Base-by-base conservation (phyloP, 768 basidiomycete species). In the Rhizopogon vesiculosus region DNA sequence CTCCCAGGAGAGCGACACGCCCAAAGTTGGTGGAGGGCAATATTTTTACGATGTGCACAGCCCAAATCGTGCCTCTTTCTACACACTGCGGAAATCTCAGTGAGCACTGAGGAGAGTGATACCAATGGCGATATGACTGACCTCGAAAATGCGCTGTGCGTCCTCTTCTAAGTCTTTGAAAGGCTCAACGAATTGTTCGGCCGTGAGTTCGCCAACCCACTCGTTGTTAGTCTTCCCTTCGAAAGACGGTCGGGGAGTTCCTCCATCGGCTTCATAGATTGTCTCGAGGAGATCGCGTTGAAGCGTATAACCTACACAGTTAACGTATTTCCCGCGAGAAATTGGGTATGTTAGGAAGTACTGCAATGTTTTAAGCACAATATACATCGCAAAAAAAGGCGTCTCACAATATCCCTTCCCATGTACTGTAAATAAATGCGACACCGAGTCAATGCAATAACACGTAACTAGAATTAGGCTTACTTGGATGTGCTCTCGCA, bases 271-370 rank as follows among this genome's bases (percentile, higher is more conserved):
- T 39, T 68, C 25, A 35, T 69, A 82, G 22, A 66, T 64, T 1
- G 83, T 79, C 55, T 73, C 69, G 60, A 86, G 79, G n/a, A 78
- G 70, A 29, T 84, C 78, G 56, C 78, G 77, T 25, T 73, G 70
- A 18, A 77, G 65, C 25, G 68, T 73, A 61, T 85, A 84, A 1
- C 82, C 84, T 15, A 78, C 86, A 54, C 87, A 76, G 61, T 87
- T 90, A 60, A 90, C 71, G 56, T 76, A 68, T 59, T 73, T 78
- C 6, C 85, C 84, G 28, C 74, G 74, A 3, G 81, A 73, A 13
- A 89, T 81, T 0, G 85, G 79, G 64, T 89, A 88, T 2, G 76
- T 78, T 13, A 88, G 74, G 42, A 86, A 64, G 62, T 81, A 81
- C 87, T 89, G 31, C 16, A 19, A 39, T 45, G 55, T 45, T 6